A percentile compares a stretch with the other conserved stretches of the same genome.
phyloP scores from a whole-genome alignment of 1,139 yeast genomes.

The Sugiyamaella castrensis region DNA sequence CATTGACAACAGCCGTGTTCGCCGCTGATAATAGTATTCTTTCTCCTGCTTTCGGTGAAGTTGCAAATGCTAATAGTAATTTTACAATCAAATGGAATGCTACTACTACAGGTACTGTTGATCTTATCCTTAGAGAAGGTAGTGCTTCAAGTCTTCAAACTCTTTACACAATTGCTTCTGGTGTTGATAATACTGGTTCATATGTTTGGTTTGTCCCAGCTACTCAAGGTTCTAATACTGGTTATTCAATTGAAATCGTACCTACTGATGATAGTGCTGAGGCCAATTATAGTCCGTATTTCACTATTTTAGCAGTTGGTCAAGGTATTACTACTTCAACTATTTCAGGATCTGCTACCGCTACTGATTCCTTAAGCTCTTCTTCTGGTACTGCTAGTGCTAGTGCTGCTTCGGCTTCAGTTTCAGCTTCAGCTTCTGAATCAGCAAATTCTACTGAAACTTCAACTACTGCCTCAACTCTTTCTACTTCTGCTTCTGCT shows the following conservation, averaged over 20 bases:
- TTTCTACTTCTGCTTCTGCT: slow-evolving; percentile 22
- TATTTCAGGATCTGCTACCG: slow-evolving; percentile 18
- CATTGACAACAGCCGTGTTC: slow-evolving; percentile 20
- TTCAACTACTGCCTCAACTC: slow-evolving; percentile 17
- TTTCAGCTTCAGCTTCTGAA: slow-evolving; percentile 23
- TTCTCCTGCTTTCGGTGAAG: slow-evolving; percentile 33
- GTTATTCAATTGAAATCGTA: slow-evolving; percentile 38
- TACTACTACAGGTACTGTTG: slow-evolving; percentile 30
- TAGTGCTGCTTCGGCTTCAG: slow-evolving; percentile 21
- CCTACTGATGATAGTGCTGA: slow-evolving; percentile 24
- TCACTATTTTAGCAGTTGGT: slow-evolving; percentile 31
- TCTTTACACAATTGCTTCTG: slow-evolving; percentile 31
- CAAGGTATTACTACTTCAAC: slow-evolving; percentile 28
- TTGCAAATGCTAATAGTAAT: slow-evolving; percentile 29
- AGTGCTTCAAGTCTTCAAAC: slow-evolving; percentile 27
- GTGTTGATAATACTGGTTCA: slow-evolving; percentile 32
- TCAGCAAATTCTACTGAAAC: slow-evolving; percentile 23
- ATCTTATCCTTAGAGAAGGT: slow-evolving; percentile 33
- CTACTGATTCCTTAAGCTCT: slow-evolving; percentile 16
- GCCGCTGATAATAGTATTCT: slow-evolving; percentile 32
- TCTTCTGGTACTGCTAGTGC: slow-evolving; percentile 20
- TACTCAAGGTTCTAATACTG: slow-evolving; percentile 25
- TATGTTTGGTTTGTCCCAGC: slow-evolving; percentile 34
- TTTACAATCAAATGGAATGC: slow-evolving; percentile 33
- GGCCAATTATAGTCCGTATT: slow-evolving; percentile 35